Evolutionary conservation across 73 alveolate genomes (phyloP), one percentile per base, ranked within the genome.

Genomic region (Symbiodinium natans): DNA sequence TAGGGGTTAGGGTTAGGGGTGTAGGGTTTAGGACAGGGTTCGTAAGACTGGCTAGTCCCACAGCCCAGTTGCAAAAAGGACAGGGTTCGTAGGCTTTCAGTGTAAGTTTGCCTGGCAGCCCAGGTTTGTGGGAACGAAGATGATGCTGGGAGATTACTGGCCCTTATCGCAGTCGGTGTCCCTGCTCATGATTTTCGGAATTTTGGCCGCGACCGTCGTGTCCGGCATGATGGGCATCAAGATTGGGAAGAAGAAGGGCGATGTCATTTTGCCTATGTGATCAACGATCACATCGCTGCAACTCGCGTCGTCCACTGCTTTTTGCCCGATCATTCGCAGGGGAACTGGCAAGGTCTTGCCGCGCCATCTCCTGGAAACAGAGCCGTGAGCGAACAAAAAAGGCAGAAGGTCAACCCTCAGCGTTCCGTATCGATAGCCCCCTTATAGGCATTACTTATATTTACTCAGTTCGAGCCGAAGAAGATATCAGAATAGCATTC

Each of bases 111-210:
- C 36, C 82, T 36, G 36, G 86, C 86, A 13, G 89, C 80, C 39
- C 38, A 68, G 97, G 97, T 90, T 90, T 41, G 97, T 90, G 59
- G 97, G 97, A 82, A 11, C 80, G 77, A 90, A 90, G 88, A 90
- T 90, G 97, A 90, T 90, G 97, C 88, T 90, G 40, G 97, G 97
- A 17, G 97, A 68, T 33, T 29, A 42, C 46, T 88, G 95, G 95
- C 95, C 95, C 17, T 42, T 88, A 38, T 83, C 95, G 17, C 95
- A 88, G 52, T 59, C 74, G 3, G 95, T 83, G 7, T 88, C 95
- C 29, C 48, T 88, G 73, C 86, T 88, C 39, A 34, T 88, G 38
- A 88, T 88, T 27, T 88, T 88, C 74, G 95, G 95, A 34, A 88
- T 88, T 39, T 63, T 88, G 95, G 95, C 80, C 4, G 80, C 80